These are phyloP conservation scores for Ambrosia trifida DNA, from an alignment of 129 eudicot species.

Conservation along the genomic window DNA sequence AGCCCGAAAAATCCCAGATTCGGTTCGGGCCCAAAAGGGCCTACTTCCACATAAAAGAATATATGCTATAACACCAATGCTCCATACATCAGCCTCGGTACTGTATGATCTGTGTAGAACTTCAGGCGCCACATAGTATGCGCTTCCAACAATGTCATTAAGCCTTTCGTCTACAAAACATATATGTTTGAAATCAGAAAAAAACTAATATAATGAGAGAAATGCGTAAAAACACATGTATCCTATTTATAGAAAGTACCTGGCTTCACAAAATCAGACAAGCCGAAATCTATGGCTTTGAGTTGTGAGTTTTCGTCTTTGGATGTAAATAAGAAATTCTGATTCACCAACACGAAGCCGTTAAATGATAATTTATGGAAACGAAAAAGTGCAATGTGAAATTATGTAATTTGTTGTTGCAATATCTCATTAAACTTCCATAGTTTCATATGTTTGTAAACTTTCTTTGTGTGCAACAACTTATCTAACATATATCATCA, in stretches of 20 bases:
- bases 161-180: constrained; percentile 78
- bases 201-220: constrained; percentile 8
- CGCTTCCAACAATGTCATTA: constrained; percentile 62
- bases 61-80: constrained; percentile 60
- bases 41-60: constrained; percentile 52
- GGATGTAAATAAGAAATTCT: constrained; percentile 80
- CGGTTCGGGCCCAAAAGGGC: constrained; percentile 44
- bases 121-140: constrained; percentile 42
- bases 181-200: constrained; percentile 21
- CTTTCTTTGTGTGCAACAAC: background rate
- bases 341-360: constrained; percentile 34
- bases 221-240: constrained; percentile 12
- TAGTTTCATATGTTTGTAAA: background rate
- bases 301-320: constrained; percentile 76
- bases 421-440: background rate
- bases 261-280: constrained; percentile 92
- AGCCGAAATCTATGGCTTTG: constrained; percentile 92
- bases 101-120: constrained; percentile 39
- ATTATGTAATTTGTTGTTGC: constrained; percentile 15
- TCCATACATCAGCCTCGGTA: constrained; percentile 37
- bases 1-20: constrained; percentile 41
- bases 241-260: constrained; percentile 40
- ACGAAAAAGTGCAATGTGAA: background rate
- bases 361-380: constrained; percentile 9
- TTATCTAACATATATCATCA: background rate